Evolutionary conservation across 2,329 filamentous ascomycete species (phyloP), one percentile per base, ranked within the genome.

Genomic region (Penicillium sp.): DNA sequence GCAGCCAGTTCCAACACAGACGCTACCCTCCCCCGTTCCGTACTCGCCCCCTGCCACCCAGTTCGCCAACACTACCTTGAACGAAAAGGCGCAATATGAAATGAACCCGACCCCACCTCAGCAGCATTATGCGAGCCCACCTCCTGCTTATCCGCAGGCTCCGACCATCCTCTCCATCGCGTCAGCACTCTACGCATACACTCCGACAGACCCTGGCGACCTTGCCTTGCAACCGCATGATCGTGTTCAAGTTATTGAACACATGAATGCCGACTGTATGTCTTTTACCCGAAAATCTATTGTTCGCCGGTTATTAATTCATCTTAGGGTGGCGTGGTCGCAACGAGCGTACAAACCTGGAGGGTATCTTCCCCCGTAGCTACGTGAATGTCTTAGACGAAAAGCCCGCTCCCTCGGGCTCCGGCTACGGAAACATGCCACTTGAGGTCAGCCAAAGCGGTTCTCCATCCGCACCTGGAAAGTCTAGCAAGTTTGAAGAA

Each of bases 331-430:
- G 94, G 97, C 93, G 92, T 84, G 94, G 94, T 69, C 87, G 86
- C 70, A 97, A 96, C 79, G 83, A 90, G 72, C 88, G 92, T 57
- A 96, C 93, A 8, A 90, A 90, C 60, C 81, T 87, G 68, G 92
- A 96, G 80, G 94, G 94, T 70, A 97, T 98, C 76, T 98, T 98
- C 85, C 94, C 94, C n/a, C 87, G 90, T 69, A 92, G 86, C 76
- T 98, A 98, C 75, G 93, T 96, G 54, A 84, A 82, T 66, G 82
- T 91, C 56, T 79, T 91, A 56, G 88, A 93, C 69, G 84, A 90
- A 68, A 88, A 90, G 76, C 74, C 66, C 69, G 79, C 61, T 69
- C 69, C 57, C 68, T 76, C 57, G 70, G 79, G 75, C 63, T 76
- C 76, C 56, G 77, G 71, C 60, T 82, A 83, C 60, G 81, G 82